Base-by-base conservation (phyloP, 2,329 filamentous ascomycete genomes). In the Beauveria sp. region DNA sequence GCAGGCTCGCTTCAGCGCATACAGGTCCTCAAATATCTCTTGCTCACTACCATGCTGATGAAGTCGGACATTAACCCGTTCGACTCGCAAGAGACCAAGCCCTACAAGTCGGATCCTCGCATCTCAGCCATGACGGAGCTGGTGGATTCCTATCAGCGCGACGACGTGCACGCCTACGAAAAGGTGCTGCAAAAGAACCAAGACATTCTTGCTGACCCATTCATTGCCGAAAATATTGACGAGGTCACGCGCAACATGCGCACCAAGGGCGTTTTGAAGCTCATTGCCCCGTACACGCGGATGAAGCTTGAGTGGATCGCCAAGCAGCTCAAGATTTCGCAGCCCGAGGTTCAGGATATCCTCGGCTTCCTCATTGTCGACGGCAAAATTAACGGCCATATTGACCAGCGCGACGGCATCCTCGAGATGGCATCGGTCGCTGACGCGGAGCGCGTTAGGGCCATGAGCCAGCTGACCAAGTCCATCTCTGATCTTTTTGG, bases 211-310 rank as follows among this genome's bases (percentile, higher is more conserved):
- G 86, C 88, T 14, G 94, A 99, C 72, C 87, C 90, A 0, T 99
- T 97, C 77, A 99, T 99, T 68, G 93, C 93, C 30, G 94, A 97
- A 76, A 97, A 99, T 72, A 99, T 99, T 67, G 94, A 97, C 74
- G 94, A 99, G 76, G 93, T 99, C 61, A 99, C 93, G 57, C 90
- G 94, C 48, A 97, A 94, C 74, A 96, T 99, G 89, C 90, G 94
- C 59, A 97, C 92, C 66, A 97, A 97, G 80, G 93, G 92, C 1
- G 87, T 97, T 10, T 78, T 96, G 65, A 96, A 94, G 76, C 81
- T 97, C 26, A 94, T 97, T 65, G 92, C 92, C 5, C 94, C 94
- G 0, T 99, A 97, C 78, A 96, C 91, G 6, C 87, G 92, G 56
- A 96, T 97, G 84, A 91, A 89, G 65, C 79, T 97, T 26, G 80